Conservation (phyloP, 345 rosid genomes). For the Melaleuca alternifolia region DNA sequence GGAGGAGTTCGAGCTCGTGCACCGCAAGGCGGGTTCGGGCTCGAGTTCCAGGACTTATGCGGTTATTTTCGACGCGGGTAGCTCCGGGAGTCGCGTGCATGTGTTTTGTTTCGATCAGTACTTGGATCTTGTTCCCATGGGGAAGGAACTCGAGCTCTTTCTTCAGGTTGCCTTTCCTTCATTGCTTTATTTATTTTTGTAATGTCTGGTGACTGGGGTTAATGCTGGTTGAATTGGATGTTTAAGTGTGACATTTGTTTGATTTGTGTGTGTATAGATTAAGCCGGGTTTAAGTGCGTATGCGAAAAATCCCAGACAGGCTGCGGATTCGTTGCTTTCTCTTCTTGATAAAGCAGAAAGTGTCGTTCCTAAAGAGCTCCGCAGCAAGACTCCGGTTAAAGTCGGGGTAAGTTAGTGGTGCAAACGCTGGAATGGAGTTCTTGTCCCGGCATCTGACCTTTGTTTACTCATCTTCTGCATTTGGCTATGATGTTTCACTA, state of each 20-base stretch:
- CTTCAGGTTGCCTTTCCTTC: constrained; percentile 2
- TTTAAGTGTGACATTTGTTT: constrained; percentile 3
- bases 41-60: constrained; percentile 45
- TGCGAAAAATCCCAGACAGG: constrained; percentile 63
- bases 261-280: constrained; percentile 29
- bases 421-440: not conserved
- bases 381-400: constrained; percentile 87
- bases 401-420: constrained; percentile 59
- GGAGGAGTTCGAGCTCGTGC: constrained; percentile 26
- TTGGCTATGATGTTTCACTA: constrained; percentile 12
- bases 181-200: not conserved
- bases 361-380: constrained; percentile 69
- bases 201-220: not conserved
- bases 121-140: constrained; percentile 87
- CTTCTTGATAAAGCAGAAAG: constrained; percentile 84
- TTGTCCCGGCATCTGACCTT: not conserved
- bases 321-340: constrained; percentile 53
- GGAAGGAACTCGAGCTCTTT: constrained; percentile 83
- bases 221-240: not conserved
- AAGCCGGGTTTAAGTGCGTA: constrained; percentile 82
- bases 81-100: constrained; percentile 95
- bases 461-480: constrained; percentile 1
- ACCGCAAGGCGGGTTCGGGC: constrained; percentile 39
- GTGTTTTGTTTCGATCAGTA: constrained; percentile 84
- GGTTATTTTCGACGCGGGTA: constrained; percentile 87